Evolutionary conservation across 495 filamentous ascomycete genomes (phyloP).

Genomic region (Cenococcum geophilum): DNA sequence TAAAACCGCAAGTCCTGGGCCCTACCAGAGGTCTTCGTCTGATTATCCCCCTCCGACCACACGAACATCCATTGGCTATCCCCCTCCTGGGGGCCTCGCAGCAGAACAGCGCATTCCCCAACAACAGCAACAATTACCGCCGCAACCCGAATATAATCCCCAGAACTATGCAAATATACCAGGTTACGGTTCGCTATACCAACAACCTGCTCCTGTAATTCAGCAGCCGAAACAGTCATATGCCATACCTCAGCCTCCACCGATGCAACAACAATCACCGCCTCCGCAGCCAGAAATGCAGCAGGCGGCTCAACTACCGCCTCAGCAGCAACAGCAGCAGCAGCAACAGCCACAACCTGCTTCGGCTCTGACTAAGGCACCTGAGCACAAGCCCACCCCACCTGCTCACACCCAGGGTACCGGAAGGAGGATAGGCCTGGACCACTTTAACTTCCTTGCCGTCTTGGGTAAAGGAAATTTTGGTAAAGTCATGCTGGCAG

Average conservation of each 20-base stretch:
- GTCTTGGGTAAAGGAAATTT: conserved; percentile 99
- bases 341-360: conserved; percentile 24
- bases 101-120: conserved; percentile 24
- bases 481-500: conserved; percentile 98
- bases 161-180: conserved; percentile 29
- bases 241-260: conserved; percentile 32
- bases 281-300: conserved; percentile 31
- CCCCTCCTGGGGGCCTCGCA: conserved; percentile 12
- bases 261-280: conserved; percentile 44
- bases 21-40: conserved; percentile 42
- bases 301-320: conserved; percentile 36
- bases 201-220: conserved; percentile 63
- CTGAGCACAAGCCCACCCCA: conserved; percentile 30
- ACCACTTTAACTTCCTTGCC: conserved; percentile 99
- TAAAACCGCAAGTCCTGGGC: conserved; percentile 37
- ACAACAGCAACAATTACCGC: conserved; percentile 20
- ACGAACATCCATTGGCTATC: conserved; percentile 20
- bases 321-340: conserved; percentile 26
- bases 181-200: conserved; percentile 38
- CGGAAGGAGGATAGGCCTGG: conserved; percentile 79
- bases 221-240: conserved; percentile 63
- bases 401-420: conserved; percentile 48
- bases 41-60: conserved; percentile 38
- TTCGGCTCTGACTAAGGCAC: conserved; percentile 23
- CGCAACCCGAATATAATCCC: conserved; percentile 31